Evolutionary conservation across 192 early-diverging fungal genomes (phyloP), one percentile per base, ranked within the genome.

Genomic region (Thamnidium elegans): DNA sequence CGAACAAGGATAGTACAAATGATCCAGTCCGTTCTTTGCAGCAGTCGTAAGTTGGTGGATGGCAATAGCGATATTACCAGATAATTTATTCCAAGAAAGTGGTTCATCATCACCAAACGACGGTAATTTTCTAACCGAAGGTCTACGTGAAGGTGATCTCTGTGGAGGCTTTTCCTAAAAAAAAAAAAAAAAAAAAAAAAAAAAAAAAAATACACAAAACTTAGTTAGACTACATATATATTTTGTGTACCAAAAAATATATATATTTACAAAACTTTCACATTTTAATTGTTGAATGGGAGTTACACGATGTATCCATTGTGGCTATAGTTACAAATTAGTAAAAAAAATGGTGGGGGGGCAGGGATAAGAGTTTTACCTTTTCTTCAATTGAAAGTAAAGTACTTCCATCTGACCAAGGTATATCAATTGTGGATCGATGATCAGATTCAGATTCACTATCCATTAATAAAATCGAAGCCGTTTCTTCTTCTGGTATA

Each of bases 1-100:
- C 36, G 91, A 75, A 67, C 83, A 81, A 10, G 68, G 52, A 19
- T 88, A 46, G 67, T 82, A 92, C 34, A 80, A 69, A 51, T 76
- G 76, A 62, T 84, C 86, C 63, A 78, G 69, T 42, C 62, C 70
- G 2, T 79, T 72, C 58, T 81, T 82, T 42, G 77, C 79, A 6
- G 81, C 74, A 1, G 68, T 72, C 9, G 79, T 81, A 39, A 90
- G 73, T 23, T 78, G 72, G 55, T 88, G 77, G 8, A 84, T 83
- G 1, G 82, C 73, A 3, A 81, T 62, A 17, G 79, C 64, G 47
- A 89, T 73, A 62, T 70, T 67, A 11, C 68, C 69, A 0, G 77
- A 71, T 13, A 84, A 67, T 55, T 80, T 77, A 50, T 79, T 78
- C 87, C 87, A 89, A 10, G 75, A 80, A 1, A 73, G 56, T n/a